Conservation (phyloP, 257 asterid genomes). For the Nicotiana noctiflora region DNA sequence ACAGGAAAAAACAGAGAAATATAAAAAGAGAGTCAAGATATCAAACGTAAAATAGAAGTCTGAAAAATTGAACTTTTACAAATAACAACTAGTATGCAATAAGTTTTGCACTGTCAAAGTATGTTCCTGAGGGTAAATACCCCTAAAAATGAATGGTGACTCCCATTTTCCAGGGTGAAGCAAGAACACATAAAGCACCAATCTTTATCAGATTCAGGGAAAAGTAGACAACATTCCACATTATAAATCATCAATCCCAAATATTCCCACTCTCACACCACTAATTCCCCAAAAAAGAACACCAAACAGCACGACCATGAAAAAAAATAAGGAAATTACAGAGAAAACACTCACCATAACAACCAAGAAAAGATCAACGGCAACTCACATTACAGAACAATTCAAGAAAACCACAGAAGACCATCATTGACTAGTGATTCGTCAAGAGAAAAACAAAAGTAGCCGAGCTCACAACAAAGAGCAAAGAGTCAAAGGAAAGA, state of each 20-base stretch:
- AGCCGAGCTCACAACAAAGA: conserved; percentile 7
- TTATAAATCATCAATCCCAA: conserved; percentile 12
- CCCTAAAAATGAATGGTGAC: not conserved
- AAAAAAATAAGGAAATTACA: not conserved
- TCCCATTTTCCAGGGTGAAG: not conserved
- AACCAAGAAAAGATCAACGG: conserved; percentile 2
- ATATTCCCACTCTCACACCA: not conserved
- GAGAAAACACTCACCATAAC: not conserved
- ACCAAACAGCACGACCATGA: conserved; percentile 5
- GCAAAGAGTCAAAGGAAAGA: not conserved
- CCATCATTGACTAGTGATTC: conserved; percentile 2
- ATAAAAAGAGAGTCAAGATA: not conserved
- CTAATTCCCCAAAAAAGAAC: not conserved
- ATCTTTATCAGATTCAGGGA: conserved; percentile 6
- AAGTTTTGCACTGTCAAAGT: not conserved
- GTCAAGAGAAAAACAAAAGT: conserved; percentile 6
- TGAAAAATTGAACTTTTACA: not conserved
- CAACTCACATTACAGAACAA: conserved; percentile 31
- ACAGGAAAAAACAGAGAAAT: not conserved
- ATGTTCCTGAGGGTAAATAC: not conserved
- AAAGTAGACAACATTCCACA: conserved; percentile 12
- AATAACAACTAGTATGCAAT: not conserved
- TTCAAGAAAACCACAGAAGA: conserved; percentile 11
- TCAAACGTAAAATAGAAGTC: not conserved
- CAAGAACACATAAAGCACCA: not conserved